phyloP scores from a whole-genome alignment of 305 asterid species.

The Withania somnifera region DNA sequence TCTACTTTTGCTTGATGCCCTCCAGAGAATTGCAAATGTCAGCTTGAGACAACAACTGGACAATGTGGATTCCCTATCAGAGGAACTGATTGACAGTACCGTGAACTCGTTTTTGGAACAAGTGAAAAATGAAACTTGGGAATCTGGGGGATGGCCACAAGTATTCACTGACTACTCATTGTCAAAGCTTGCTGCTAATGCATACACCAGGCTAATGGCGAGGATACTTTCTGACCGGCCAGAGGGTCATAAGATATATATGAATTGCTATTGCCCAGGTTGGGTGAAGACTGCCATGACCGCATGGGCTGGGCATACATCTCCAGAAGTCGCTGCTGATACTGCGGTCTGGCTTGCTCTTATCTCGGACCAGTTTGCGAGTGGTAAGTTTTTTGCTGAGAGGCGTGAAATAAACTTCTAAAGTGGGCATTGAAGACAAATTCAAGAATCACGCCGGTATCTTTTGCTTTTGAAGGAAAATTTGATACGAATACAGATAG shows the following conservation, averaged over 20 bases:
- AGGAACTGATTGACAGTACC: constrained; percentile 53
- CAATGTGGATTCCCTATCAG: constrained; percentile 42
- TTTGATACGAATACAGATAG: not conserved
- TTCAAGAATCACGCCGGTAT: not conserved
- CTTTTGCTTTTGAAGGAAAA: not conserved
- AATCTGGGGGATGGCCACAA: constrained; percentile 79
- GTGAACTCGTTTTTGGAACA: constrained; percentile 42
- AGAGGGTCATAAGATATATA: constrained; percentile 54
- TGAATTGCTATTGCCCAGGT: constrained; percentile 84
- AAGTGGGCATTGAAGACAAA: not conserved
- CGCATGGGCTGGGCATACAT: constrained; percentile 67
- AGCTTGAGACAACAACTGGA: constrained; percentile 55
- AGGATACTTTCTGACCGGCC: constrained; percentile 30
- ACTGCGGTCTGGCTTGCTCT: constrained; percentile 92
- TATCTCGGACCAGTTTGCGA: constrained; percentile 37
- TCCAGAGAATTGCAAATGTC: constrained; percentile 55
- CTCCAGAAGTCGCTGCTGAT: constrained; percentile 84
- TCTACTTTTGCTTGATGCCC: not conserved
- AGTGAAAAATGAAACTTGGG: constrained; percentile 70
- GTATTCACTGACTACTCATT: constrained; percentile 70
- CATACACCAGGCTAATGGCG: constrained; percentile 57
- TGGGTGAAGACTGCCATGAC: constrained; percentile 98
- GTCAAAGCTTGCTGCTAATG: constrained; percentile 68
- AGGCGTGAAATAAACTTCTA: constrained; percentile 77
- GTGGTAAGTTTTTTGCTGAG: constrained; percentile 75